A percentile compares a stretch with the other conserved stretches of the same genome.
Evolutionary conservation across 2,329 filamentous ascomycete species (phyloP).

Genomic region (Verticillium zaregamsianum): DNA sequence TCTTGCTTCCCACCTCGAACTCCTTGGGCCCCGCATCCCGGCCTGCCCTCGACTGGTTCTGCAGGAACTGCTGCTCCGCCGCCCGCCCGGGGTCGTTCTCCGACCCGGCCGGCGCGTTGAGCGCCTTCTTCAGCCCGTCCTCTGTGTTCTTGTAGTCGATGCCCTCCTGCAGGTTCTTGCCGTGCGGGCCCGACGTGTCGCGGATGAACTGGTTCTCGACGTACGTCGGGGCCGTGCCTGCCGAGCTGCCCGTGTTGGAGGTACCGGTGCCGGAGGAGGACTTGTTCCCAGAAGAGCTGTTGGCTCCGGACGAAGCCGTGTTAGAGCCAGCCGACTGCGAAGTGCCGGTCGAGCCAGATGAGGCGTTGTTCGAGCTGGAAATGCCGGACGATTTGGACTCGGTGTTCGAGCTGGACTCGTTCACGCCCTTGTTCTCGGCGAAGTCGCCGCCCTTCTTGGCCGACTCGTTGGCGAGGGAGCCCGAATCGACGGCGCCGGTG

Average conservation of each 20-base stretch:
- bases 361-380: background rate
- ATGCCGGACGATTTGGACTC: background rate
- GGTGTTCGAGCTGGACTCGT: slow-evolving; percentile 16
- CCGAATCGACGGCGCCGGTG: slow-evolving; percentile 58
- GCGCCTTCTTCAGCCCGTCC: slow-evolving; percentile 32
- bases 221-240: slow-evolving; percentile 32
- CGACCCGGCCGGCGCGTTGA: slow-evolving; percentile 39
- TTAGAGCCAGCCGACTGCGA: slow-evolving; percentile 26
- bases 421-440: slow-evolving; percentile 50
- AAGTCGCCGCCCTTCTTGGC: slow-evolving; percentile 56
- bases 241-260: slow-evolving; percentile 2
- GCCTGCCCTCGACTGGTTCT: slow-evolving; percentile 15
- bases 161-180: slow-evolving; percentile 35
- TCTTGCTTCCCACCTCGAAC: slow-evolving; percentile 17
- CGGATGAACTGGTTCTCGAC: slow-evolving; percentile 26
- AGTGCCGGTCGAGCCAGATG: background rate
- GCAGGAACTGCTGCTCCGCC: slow-evolving; percentile 38
- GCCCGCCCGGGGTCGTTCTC: slow-evolving; percentile 41
- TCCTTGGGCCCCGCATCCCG: slow-evolving; percentile 22
- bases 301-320: slow-evolving; percentile 35
- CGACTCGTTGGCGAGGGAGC: slow-evolving; percentile 76
- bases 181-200: slow-evolving; percentile 31
- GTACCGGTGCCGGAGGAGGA: slow-evolving; percentile 5
- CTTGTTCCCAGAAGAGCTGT: background rate
- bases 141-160: slow-evolving; percentile 26